Evolutionary conservation across 106 monocot genomes (phyloP).

Genomic region (Dactylorhiza incarnata): DNA sequence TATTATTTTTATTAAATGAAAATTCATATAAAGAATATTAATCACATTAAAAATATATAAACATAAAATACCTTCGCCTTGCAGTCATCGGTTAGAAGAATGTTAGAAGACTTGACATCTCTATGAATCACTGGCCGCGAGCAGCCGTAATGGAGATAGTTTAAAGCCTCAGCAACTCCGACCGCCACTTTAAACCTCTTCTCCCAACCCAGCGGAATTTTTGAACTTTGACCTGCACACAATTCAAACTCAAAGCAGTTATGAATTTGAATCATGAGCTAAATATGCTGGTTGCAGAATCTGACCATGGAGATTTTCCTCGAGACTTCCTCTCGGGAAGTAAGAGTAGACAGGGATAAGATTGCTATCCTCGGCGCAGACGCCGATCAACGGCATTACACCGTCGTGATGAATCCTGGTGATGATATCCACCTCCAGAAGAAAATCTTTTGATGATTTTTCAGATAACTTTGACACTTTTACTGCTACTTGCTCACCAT

Average conservation of each 20-base stretch:
- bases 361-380: constrained; percentile 36
- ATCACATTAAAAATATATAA: background rate
- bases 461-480: constrained; percentile 51
- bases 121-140: constrained; percentile 62
- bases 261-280: background rate
- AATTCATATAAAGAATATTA: too few relatives aligned
- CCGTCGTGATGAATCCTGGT: constrained; percentile 45
- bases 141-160: constrained; percentile 44
- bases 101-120: constrained; percentile 93
- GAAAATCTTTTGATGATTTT: constrained; percentile 45
- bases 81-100: constrained; percentile 74
- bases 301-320: constrained; percentile 73
- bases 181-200: constrained; percentile 60
- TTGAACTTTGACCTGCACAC: constrained; percentile 31
- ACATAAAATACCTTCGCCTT: constrained; percentile 28
- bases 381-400: constrained; percentile 51
- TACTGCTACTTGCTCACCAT: constrained; percentile 51
- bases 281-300: background rate
- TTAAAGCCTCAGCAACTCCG: constrained; percentile 56
- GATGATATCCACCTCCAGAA: constrained; percentile 66
- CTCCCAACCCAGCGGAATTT: constrained; percentile 49
- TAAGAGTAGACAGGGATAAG: constrained; percentile 55
- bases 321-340: constrained; percentile 62
- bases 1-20: too few relatives aligned
- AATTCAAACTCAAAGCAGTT: constrained; percentile 1